phyloP scores from a whole-genome alignment of 2,329 filamentous ascomycete species.

The Arthroderma sp. region DNA sequence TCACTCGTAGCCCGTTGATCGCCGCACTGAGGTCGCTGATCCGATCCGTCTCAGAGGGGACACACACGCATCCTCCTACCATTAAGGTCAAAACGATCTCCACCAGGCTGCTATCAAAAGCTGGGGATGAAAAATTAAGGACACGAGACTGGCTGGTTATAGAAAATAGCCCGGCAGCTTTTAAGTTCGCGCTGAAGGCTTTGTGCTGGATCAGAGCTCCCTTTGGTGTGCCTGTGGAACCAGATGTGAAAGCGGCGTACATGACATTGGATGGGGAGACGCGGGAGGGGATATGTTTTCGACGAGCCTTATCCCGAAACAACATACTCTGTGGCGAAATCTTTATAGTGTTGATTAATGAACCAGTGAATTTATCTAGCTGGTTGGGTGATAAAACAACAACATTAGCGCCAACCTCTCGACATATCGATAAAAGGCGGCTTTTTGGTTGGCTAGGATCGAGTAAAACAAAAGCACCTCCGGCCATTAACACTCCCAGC shows the following conservation, averaged over 20 bases:
- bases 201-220: slow-evolving; percentile 49
- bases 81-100: slow-evolving; percentile 50
- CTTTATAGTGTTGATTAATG: neutral
- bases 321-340: neutral
- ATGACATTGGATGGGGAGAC: slow-evolving; percentile 15
- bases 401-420: slow-evolving; percentile 1
- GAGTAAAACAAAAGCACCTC: slow-evolving; percentile 17
- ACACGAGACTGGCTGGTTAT: slow-evolving; percentile 30
- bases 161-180: too few relatives aligned
- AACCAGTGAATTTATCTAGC: neutral
- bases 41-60: slow-evolving; percentile 27
- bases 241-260: slow-evolving; percentile 49
- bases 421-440: slow-evolving; percentile 17
- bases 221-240: slow-evolving; percentile 41
- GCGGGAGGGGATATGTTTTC: neutral
- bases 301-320: neutral
- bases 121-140: slow-evolving; percentile 74
- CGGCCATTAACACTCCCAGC: slow-evolving; percentile 18
- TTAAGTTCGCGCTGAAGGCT: slow-evolving; percentile 3
- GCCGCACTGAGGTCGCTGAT: slow-evolving; percentile 23
- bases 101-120: slow-evolving; percentile 80
- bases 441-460: slow-evolving; percentile 17
- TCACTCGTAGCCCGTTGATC: slow-evolving; percentile 13
- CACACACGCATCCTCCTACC: slow-evolving; percentile 30
- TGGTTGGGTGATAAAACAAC: neutral